Percentiles rank a stretch among this genome's conserved stretches.
Conservation (phyloP, 495 filamentous ascomycete genomes). For the Penicillium coffeae region DNA sequence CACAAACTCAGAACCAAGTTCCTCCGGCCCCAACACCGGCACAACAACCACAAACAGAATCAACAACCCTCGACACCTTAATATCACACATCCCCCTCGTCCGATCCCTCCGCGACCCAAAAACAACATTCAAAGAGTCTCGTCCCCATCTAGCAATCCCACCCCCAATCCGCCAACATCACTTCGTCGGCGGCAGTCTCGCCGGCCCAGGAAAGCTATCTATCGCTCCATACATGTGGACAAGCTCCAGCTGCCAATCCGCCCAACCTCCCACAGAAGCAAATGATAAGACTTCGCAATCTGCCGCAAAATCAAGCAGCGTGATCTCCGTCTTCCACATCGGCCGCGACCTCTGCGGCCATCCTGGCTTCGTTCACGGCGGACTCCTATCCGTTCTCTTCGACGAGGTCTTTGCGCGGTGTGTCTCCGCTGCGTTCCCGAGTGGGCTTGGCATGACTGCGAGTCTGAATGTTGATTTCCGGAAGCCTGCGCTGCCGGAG, state of each 20-base stretch:
- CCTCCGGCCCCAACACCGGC: conserved; percentile 3
- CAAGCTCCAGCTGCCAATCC: conserved; percentile 4
- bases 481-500: conserved; percentile 56
- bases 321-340: conserved; percentile 37
- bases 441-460: conserved; percentile 56
- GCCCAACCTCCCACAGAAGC: no score
- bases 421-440: conserved; percentile 35
- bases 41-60: conserved; percentile 7
- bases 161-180: conserved; percentile 23
- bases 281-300: no score
- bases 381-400: conserved; percentile 38
- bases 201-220: conserved; percentile 66
- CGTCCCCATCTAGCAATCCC: conserved; percentile 54
- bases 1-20: conserved; percentile 15
- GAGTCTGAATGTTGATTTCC: conserved; percentile 60
- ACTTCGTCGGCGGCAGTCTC: conserved; percentile 48
- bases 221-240: conserved; percentile 75
- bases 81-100: conserved; percentile 71
- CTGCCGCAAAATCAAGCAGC: conserved; percentile 26
- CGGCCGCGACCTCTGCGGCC: conserved; percentile 33
- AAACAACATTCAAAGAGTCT: conserved; percentile 60
- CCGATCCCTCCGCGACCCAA: conserved; percentile 57
- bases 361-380: conserved; percentile 40
- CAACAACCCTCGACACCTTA: conserved; percentile 49
- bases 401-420: conserved; percentile 41